Evolutionary conservation across 257 asterid species (phyloP), one percentile per base, ranked within the genome.

Genomic region (Linderniella brevidens): DNA sequence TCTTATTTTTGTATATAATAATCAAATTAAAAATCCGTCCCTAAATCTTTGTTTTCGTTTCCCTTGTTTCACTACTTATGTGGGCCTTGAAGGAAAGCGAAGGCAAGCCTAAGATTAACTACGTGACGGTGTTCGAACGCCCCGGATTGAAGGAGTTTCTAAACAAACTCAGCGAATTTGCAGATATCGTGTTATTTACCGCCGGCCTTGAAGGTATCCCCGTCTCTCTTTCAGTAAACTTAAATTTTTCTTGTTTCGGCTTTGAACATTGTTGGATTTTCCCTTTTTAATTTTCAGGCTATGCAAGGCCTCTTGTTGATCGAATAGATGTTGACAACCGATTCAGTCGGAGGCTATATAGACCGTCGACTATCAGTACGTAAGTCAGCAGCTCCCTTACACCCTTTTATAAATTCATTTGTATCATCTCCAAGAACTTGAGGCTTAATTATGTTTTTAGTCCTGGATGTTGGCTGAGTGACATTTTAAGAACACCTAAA

Each of bases 111-210:
- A 83, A 73, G 86, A 73, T 87, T 68, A 87, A 77, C 74, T 77
- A 83, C 52, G 97, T 87, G 56, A 87, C 97, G 12, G 95, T 87
- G 56, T 87, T 82, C 64, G 97, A 87, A 67, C 86, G 97, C 17
- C 97, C 97, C 11, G 92, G 97, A 46, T 69, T 87, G 51, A 74
- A 72, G 17, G 83, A 75, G 52, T 87, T 83, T 60, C 77, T 87
- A 5, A 67, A 66, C 47, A 79, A 75, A 67, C 93, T 87, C 19
- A 70, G 82, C 62, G 81, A 83, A 78, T 87, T 82, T 71, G 88
- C 97, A 15, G 78, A 84, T 62, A 80, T 87, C 41, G 86, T 83
- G 53, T 61, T 87, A 58, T 87, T 87, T 71, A 83, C 97, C 36
- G 97, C 97, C 52, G 97, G 96, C 47, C 94, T 85, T 63, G 99